Conservation (phyloP, 257 asterid genomes). For the Prunella vulgaris region DNA sequence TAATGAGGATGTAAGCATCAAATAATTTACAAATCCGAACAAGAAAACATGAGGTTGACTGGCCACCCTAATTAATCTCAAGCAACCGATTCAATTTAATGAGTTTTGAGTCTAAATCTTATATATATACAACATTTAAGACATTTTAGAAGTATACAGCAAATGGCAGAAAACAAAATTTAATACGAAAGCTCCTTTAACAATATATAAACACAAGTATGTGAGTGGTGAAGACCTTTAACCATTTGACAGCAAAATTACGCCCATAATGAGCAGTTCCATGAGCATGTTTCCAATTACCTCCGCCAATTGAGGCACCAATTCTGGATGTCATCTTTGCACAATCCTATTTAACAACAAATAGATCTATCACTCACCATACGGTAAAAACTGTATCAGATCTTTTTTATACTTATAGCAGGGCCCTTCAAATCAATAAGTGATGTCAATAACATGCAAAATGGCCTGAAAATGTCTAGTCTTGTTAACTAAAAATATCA, state of each 20-base stretch:
- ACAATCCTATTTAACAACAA: constrained; percentile 64
- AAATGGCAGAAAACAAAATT: no score
- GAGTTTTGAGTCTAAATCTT: no score
- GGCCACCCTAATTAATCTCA: no score
- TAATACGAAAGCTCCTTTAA: no score
- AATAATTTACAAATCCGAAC: no score
- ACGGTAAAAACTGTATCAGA: background rate
- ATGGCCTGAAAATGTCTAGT: constrained; percentile 92
- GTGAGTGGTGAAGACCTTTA: constrained; percentile 68
- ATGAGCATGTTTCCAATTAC: constrained; percentile 95
- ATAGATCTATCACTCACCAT: constrained; percentile 16
- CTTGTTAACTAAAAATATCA: constrained; percentile 88
- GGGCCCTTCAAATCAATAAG: background rate
- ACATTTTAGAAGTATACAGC: no score
- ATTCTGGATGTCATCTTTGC: constrained; percentile 94
- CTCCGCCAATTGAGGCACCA: constrained; percentile 84
- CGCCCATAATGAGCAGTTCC: constrained; percentile 98
- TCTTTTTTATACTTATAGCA: constrained; percentile 17
- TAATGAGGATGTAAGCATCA: no score
- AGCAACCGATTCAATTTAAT: no score
- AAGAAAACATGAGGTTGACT: no score
- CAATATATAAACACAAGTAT: constrained; percentile 5
- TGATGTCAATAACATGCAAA: constrained; percentile 16
- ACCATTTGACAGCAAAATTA: constrained; percentile 88
- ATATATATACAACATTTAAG: no score